Percentiles rank a stretch among this genome's conserved stretches.
These are phyloP conservation scores for Aspergillus mulundensis DNA, from an alignment of 495 filamentous ascomycete genomes.

Conservation along the genomic window DNA sequence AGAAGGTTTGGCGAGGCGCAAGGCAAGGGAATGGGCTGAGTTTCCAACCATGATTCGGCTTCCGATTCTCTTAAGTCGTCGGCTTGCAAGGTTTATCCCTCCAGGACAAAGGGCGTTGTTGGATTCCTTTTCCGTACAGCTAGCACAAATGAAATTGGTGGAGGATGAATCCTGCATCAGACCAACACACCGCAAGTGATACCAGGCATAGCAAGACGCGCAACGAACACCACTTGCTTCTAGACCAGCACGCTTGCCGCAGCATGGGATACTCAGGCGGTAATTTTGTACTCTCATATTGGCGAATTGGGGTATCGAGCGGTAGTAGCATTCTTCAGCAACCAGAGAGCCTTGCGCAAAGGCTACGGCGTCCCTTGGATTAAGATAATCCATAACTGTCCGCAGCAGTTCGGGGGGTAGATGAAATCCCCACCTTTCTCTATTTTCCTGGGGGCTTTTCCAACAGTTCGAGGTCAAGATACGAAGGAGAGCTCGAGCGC, in stretches of 20 bases:
- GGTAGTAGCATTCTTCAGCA: conserved; percentile 11
- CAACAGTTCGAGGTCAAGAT: conserved; percentile 15
- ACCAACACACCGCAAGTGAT: conserved; percentile 4
- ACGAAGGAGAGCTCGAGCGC: conserved; percentile 12
- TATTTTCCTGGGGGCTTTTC: conserved; percentile 5
- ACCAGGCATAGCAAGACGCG: conserved; percentile 7
- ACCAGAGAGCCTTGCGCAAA: conserved; percentile 15
- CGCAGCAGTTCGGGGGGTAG: conserved; percentile 13
- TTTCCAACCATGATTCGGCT: not conserved
- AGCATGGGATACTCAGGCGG: no score
- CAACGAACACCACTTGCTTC: conserved; percentile 8
- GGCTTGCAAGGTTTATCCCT: no score
- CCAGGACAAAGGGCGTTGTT: no score
- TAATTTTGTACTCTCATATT: not conserved
- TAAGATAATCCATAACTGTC: conserved; percentile 7
- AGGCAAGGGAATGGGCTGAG: conserved; percentile 1
- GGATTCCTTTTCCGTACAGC: no score
- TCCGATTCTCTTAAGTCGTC: no score
- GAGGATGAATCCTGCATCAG: conserved; percentile 1
- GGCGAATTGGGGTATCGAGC: conserved; percentile 9
- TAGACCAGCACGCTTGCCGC: no score
- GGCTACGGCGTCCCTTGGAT: conserved; percentile 14
- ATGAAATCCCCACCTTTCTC: conserved; percentile 8
- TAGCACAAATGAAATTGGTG: not conserved
- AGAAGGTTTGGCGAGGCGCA: conserved; percentile 14